Evolutionary conservation across 73 alveolate genomes (phyloP).

Genomic region (Paramecium sonneborni): DNA sequence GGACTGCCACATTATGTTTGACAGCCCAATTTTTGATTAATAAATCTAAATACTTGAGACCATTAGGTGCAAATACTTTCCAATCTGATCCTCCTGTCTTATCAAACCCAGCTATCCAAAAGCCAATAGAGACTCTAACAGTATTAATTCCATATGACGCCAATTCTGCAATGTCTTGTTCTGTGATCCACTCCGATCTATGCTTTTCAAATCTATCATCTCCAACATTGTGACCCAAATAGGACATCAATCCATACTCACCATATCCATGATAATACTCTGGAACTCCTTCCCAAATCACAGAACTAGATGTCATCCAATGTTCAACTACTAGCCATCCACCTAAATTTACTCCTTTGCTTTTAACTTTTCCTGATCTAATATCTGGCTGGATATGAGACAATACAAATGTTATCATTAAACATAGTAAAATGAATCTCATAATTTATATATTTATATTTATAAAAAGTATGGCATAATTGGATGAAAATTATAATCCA

Average conservation of each 20-base stretch:
- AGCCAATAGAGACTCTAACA: conserved; percentile 37
- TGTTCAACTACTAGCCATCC: conserved; percentile 53
- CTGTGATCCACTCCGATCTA: conserved; percentile 37
- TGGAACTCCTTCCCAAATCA: conserved; percentile 51
- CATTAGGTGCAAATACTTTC: conserved; percentile 23
- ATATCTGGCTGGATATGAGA: conserved; percentile 27
- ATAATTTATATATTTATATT: neutral
- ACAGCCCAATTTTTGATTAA: conserved; percentile 46
- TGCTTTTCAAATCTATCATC: conserved; percentile 39
- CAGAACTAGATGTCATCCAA: conserved; percentile 48
- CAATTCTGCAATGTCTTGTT: conserved; percentile 20
- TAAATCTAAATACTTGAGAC: neutral
- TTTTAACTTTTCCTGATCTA: conserved; percentile 7
- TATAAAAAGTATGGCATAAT: neutral
- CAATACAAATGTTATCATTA: neutral
- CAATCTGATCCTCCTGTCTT: conserved; percentile 28
- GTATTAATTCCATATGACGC: conserved; percentile 52
- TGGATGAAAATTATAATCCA: neutral
- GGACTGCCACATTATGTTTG: conserved; percentile 43
- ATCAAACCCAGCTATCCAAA: conserved; percentile 59
- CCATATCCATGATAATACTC: neutral
- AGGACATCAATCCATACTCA: conserved; percentile 40
- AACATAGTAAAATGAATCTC: neutral
- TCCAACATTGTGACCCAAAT: conserved; percentile 21
- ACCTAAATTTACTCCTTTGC: conserved; percentile 51